Base-by-base conservation (phyloP, 192 early-diverging fungal species). In the Coemansia sp. region DNA sequence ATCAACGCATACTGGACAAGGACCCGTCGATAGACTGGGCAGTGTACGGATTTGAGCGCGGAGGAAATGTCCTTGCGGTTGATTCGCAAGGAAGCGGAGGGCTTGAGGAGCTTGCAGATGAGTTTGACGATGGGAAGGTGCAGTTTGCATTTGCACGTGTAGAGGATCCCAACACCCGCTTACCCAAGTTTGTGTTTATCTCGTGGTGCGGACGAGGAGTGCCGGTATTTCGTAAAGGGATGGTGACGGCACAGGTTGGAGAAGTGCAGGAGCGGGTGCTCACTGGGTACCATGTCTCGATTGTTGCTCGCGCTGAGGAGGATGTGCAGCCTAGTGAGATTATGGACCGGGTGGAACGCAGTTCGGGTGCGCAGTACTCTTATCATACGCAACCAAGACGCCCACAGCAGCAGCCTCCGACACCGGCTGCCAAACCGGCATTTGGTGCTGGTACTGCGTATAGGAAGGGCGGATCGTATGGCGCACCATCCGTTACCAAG, bases 191-290 rank as follows among this genome's bases (percentile, higher is more conserved):
- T 78, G 93, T 95, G 43, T 89, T 98, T 61, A 92, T 98, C 65
- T 92, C 88, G 16, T 98, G 94, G 94, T 97, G 95, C 76, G 96
- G 96, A 10, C 91, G 91, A 49, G 95, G 95, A 42, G 96, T 98
- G 18, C 94, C 94, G 16, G 94, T 95, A 62, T 77, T 87, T 49
- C 88, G 90, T 73, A 98, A 98, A 85, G 95, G 92, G 32, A 82
- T 94, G 56, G 96, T 95, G 65, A 89, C 88, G 68, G 81, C 87
- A 39, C 93, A 95, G 60, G 76, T 95, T 22, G 87, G 90, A 58
- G 92, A 97, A 71, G 92, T 94, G 32, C 84, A 87, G 88, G 84
- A 74, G 67, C 49, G 36, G 19, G 62, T 58, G 19, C 45, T 69
- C 12, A 62, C 56, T 82, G 92, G 91, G 8, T 95, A 87, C 68